Base-by-base conservation (phyloP, 148 eudicot genomes). In the Rhododendron ovatum region DNA sequence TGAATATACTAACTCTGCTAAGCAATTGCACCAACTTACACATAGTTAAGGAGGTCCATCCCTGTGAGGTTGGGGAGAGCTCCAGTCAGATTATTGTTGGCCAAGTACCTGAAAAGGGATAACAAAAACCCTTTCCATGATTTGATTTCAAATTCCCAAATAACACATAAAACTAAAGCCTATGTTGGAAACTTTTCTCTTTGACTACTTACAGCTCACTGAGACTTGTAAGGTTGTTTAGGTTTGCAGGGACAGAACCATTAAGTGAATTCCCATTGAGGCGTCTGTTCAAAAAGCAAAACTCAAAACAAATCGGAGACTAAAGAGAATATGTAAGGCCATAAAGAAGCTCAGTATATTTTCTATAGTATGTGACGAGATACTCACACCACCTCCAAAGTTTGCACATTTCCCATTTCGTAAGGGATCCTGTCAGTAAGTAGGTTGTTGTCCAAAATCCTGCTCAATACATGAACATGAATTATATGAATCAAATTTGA, bases 341-440 rank as follows among this genome's bases (percentile, higher is more conserved):
- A 55, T 18, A 22, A 85, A 82, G 22, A 78, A 45, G 45, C 17
- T 22, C 15, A 37, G n/a, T 51, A 57, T 48, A 30, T 55, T 48
- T 82, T 53, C 8, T 17, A 10, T 2, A n/a, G 83, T 61, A 82
- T 48, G 77, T 14, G 59, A 37, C 61, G 74, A 80, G 71, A 86
- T 88, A 93, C 99, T 94, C 87, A 96, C 99, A 96, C 81, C 76
- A 92, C 90, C 88, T 90, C 91, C 89, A 96, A 82, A 85, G 91
- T 88, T 81, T 87, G 85, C 76, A 95, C 94, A 86, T 82, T 75
- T 83, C 94, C 98, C 53, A 96, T 80, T 12, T 98, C 78, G 12
- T 81, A n/a, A 82, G 99, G 99, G 81, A 96, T 88, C 71, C 53
- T 84, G 3, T 98, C 98, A 53, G 84, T 90, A 76, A 96, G 87